phyloP scores from a whole-genome alignment of 345 rosid genomes.

The Erysimum cheiranthoides region DNA sequence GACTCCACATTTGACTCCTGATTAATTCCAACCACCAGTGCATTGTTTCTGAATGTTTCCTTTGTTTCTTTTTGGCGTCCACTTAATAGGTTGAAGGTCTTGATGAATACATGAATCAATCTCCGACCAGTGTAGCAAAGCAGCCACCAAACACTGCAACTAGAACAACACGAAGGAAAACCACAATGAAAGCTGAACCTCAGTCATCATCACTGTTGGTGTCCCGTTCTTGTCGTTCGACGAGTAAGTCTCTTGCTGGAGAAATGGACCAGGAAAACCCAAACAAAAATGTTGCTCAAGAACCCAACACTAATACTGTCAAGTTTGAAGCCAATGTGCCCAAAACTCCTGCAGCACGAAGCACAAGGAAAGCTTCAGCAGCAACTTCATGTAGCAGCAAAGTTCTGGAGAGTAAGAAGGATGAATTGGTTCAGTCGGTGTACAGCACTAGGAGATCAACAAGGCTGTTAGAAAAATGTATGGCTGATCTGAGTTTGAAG shows the following conservation, averaged over 20 bases:
- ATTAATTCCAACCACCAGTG: too few relatives aligned
- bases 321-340: slow-evolving; percentile 30
- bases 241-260: slow-evolving; percentile 46
- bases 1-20: background rate
- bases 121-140: slow-evolving; percentile 49
- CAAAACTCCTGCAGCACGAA: slow-evolving; percentile 42
- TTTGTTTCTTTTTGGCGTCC: slow-evolving; percentile 6
- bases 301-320: slow-evolving; percentile 33
- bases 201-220: slow-evolving; percentile 45
- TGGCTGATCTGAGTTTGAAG: slow-evolving; percentile 60
- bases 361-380: slow-evolving; percentile 47
- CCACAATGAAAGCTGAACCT: slow-evolving; percentile 44
- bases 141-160: slow-evolving; percentile 44
- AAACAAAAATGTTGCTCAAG: slow-evolving; percentile 36
- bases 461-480: slow-evolving; percentile 67
- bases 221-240: slow-evolving; percentile 50
- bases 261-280: slow-evolving; percentile 51
- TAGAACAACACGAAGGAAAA: slow-evolving; percentile 61
- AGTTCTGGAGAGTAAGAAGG: slow-evolving; percentile 32
- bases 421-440: slow-evolving; percentile 48
- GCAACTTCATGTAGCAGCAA: slow-evolving; percentile 32
- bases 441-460: slow-evolving; percentile 75
- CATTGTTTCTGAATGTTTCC: too few relatives aligned
- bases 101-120: slow-evolving; percentile 57
- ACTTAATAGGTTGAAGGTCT: slow-evolving; percentile 77